These are phyloP conservation scores for Aspergillus nidulans DNA, from an alignment of 495 filamentous ascomycete species.

Conservation along the genomic window DNA sequence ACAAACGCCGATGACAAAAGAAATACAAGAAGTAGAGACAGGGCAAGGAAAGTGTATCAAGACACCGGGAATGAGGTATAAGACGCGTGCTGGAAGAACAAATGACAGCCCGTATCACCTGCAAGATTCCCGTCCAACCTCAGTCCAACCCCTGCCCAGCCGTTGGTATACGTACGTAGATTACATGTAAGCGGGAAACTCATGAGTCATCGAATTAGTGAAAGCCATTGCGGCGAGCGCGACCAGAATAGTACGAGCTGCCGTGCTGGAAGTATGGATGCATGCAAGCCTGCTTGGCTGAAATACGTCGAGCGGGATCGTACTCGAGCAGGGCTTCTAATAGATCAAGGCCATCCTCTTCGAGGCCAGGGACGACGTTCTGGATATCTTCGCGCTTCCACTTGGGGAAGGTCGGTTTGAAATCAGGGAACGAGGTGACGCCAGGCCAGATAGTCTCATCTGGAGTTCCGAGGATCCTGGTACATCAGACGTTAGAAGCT, in stretches of 20 bases:
- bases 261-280: conserved; percentile 90
- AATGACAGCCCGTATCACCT: background rate
- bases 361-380: conserved; percentile 57
- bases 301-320: conserved; percentile 89
- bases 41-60: conserved; percentile 6
- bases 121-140: background rate
- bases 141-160: background rate
- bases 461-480: conserved; percentile 84
- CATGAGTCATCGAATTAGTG: conserved; percentile 24
- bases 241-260: conserved; percentile 48
- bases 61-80: conserved; percentile 1
- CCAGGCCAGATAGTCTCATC: conserved; percentile 88
- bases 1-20: conserved; percentile 37
- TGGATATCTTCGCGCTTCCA: conserved; percentile 71
- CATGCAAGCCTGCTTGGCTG: conserved; percentile 87
- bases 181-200: conserved; percentile 13
- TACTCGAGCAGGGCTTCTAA: conserved; percentile 90
- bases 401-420: conserved; percentile 94
- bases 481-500: background rate
- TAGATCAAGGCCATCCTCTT: conserved; percentile 77
- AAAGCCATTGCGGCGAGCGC: conserved; percentile 39
- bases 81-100: background rate
- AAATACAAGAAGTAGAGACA: conserved; percentile 16
- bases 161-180: conserved; percentile 18
- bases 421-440: conserved; percentile 96